phyloP scores from a whole-genome alignment of 495 filamentous ascomycete species.

The Immersiella caudata region DNA sequence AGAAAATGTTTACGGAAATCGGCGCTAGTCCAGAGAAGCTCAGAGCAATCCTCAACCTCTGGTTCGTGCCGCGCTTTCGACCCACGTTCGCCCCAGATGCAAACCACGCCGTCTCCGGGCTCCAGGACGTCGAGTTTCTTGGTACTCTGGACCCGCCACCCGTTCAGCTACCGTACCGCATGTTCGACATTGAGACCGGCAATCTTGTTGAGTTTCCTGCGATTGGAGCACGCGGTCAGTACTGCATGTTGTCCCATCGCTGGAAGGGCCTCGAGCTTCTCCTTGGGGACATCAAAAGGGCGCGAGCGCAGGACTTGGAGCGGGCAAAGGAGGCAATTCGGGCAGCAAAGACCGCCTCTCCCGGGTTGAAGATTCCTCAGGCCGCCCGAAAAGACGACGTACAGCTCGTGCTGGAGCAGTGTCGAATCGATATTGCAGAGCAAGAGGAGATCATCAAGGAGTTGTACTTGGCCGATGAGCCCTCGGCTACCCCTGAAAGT shows the following conservation, averaged over 20 bases:
- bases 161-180: constrained; percentile 38
- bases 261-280: constrained; percentile 51
- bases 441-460: constrained; percentile 30
- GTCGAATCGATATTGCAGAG: constrained; percentile 30
- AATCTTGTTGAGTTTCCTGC: constrained; percentile 41
- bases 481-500: not conserved
- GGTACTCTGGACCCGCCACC: constrained; percentile 24
- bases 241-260: constrained; percentile 52
- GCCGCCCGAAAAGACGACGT: constrained; percentile 21
- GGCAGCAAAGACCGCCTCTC: not conserved
- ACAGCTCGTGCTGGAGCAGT: constrained; percentile 27
- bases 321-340: constrained; percentile 12
- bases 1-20: constrained; percentile 29
- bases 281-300: constrained; percentile 38
- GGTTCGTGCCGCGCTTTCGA: constrained; percentile 36
- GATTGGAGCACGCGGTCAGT: constrained; percentile 38
- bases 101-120: constrained; percentile 20
- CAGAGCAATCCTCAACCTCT: constrained; percentile 34
- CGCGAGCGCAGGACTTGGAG: constrained; percentile 20
- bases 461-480: not conserved
- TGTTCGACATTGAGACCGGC: constrained; percentile 51
- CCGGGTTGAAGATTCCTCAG: not conserved
- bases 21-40: constrained; percentile 37
- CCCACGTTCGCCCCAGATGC: constrained; percentile 33
- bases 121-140: constrained; percentile 33